phyloP scores from a whole-genome alignment of 345 rosid species.

The Eucalyptus virginea region DNA sequence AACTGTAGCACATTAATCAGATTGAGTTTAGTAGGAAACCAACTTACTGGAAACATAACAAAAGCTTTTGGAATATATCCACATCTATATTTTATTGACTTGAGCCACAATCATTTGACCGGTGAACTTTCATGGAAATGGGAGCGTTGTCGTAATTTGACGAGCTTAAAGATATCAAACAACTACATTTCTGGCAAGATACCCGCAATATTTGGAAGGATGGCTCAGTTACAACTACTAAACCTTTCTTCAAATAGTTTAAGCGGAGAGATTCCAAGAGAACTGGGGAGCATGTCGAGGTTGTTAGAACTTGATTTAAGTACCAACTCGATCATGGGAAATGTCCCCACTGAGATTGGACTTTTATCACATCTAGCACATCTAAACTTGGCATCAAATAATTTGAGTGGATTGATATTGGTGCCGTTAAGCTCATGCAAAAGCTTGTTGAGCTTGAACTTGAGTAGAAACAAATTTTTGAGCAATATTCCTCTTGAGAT shows the following conservation, averaged over 20 bases:
- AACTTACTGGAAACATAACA: neutral
- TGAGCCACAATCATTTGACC: neutral
- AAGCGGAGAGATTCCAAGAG: neutral
- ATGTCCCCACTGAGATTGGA: neutral
- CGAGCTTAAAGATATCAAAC: neutral
- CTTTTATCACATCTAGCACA: neutral
- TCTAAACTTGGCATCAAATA: neutral
- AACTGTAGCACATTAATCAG: neutral
- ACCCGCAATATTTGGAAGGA: neutral
- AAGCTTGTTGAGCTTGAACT: neutral
- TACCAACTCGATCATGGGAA: neutral
- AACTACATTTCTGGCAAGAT: neutral
- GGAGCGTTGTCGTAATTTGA: neutral
- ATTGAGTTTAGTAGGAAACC: neutral
- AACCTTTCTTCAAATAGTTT: neutral
- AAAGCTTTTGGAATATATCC: neutral
- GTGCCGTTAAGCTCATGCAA: neutral
- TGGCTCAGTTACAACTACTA: neutral
- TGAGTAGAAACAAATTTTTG: neutral
- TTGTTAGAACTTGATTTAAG: neutral
- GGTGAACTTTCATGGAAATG: neutral
- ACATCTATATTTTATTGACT: neutral
- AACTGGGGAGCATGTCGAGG: accelerated
- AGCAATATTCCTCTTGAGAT: neutral
- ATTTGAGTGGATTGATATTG: neutral